These are phyloP conservation scores for Clathrus columnatus DNA, from an alignment of 768 basidiomycete genomes.

Conservation along the genomic window DNA sequence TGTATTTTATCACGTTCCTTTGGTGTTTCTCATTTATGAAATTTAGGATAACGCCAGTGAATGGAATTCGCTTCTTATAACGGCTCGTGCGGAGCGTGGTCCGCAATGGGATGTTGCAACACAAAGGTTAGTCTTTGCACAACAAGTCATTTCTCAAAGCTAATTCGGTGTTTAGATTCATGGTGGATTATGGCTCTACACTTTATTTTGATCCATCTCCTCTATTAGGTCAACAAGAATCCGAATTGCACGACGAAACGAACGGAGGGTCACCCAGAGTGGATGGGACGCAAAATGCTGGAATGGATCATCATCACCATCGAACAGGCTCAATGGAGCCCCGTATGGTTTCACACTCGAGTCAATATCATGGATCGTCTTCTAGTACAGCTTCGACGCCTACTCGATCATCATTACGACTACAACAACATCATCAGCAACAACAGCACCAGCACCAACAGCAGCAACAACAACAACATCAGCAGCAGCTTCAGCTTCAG, in stretches of 20 bases:
- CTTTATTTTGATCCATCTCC: conserved; percentile 66
- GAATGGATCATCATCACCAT: neutral
- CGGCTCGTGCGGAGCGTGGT: conserved; percentile 71
- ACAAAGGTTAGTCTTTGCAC: conserved; percentile 52
- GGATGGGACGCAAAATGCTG: conserved; percentile 14
- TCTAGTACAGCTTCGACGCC: conserved; percentile 8
- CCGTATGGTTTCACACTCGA: conserved; percentile 14
- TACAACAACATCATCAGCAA: conserved; percentile 21
- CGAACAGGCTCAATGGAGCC: conserved; percentile 1
- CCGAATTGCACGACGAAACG: conserved; percentile 26
- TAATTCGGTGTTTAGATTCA: conserved; percentile 41
- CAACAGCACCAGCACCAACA: neutral
- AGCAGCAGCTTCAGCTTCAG: neutral
- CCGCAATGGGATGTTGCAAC: conserved; percentile 87
- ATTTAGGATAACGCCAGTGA: conserved; percentile 75
- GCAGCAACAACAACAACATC: neutral
- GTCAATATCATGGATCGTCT: conserved; percentile 15
- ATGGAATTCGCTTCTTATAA: conserved; percentile 75
- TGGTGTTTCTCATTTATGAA: neutral
- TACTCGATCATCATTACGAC: conserved; percentile 24
- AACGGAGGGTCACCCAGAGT: conserved; percentile 12
- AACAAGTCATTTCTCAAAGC: neutral
- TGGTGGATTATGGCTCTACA: conserved; percentile 64
- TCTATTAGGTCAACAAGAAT: conserved; percentile 35
- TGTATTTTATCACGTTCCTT: neutral